Evolutionary conservation across 129 eudicot genomes (phyloP), one percentile per base, ranked within the genome.

Genomic region (Chrysanthemum lavandulifolium): DNA sequence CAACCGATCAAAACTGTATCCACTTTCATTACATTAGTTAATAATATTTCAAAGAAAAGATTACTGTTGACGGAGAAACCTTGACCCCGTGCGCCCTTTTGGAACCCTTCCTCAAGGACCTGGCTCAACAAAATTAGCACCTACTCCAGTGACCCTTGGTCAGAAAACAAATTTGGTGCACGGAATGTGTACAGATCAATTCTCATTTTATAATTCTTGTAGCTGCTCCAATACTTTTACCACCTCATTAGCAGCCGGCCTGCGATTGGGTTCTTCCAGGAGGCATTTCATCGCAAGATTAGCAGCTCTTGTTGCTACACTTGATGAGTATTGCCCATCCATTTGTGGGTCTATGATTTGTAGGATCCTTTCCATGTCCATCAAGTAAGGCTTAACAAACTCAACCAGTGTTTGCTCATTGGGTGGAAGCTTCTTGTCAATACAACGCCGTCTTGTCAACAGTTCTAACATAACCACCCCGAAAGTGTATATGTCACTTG

Each of bases 391-490:
- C 71, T 8, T 66, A 10, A 16, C 33, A 45, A 16, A 47, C 21
- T 66, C 71, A 16, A 40, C 47, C 47, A 40, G 10, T 6, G 9
- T 40, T 6, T 0, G 47, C 47, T 40, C 10, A 40, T 1, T 6
- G 47, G 47, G 47, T 40, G 47, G 47, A 40, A 40, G 47, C 10
- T 40, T 40, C 47, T 7, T 40, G 77, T 90, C 95, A 13, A 87
- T 51, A 6, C 75, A 82, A 5, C 87, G 84, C n/a, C 88, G 81
- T n/a, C 96, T 87, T 0, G 96, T 82, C 61, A 90, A 53, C 68
- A 90, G 79, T 65, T 90, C 91, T 0, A 87, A 82, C 21, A 90
- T 86, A 29, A 90, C 94, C 33, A 90, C 76, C 2, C 76, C 76
- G 14, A 72, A 72, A 31, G 67, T 59, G 67, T 72, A 72, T 59